Percentiles rank a stretch among this genome's conserved stretches.
Evolutionary conservation across 768 basidiomycete species (phyloP).

Genomic region (Auriscalpium vulgare): DNA sequence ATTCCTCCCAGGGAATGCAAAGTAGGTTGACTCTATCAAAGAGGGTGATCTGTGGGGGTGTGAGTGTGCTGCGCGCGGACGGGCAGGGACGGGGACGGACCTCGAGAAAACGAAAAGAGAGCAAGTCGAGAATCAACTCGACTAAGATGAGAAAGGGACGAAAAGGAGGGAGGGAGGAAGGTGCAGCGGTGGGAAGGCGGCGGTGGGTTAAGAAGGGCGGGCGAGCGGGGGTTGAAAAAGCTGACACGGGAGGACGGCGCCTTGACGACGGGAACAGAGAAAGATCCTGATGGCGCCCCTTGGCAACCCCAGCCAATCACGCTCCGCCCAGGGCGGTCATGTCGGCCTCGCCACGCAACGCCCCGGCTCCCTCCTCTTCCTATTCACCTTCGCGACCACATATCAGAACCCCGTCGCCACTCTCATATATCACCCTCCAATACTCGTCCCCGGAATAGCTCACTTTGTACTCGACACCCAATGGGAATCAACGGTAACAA

Average conservation of each 20-base stretch:
- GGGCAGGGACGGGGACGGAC: conserved; percentile 3
- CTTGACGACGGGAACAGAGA: conserved; percentile 7
- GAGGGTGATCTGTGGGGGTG: conserved; percentile 45
- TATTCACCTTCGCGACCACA: too few relatives aligned
- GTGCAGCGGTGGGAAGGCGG: conserved; percentile 5
- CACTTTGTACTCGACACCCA: too few relatives aligned
- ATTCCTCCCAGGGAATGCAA: conserved; percentile 57
- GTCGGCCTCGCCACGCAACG: too few relatives aligned
- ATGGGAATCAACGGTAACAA: too few relatives aligned
- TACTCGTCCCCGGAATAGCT: too few relatives aligned
- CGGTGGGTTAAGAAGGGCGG: conserved; percentile 14
- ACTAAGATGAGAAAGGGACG: conserved; percentile 35
- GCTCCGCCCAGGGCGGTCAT: too few relatives aligned
- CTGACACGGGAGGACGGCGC: background rate
- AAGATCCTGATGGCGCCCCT: too few relatives aligned
- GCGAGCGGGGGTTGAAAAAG: conserved; percentile 5
- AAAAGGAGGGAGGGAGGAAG: conserved; percentile 23
- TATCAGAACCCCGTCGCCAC: too few relatives aligned
- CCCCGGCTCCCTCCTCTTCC: too few relatives aligned
- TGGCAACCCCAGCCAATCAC: too few relatives aligned
- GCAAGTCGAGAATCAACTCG: conserved; percentile 61
- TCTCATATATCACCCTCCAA: too few relatives aligned
- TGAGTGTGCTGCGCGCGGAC: background rate
- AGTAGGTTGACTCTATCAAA: conserved; percentile 57
- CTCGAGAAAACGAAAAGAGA: conserved; percentile 41